A percentile compares a stretch with the other conserved stretches of the same genome.
Evolutionary conservation across 1,139 yeast genomes (phyloP).

Genomic region (Blastobotrys illinoisensis): DNA sequence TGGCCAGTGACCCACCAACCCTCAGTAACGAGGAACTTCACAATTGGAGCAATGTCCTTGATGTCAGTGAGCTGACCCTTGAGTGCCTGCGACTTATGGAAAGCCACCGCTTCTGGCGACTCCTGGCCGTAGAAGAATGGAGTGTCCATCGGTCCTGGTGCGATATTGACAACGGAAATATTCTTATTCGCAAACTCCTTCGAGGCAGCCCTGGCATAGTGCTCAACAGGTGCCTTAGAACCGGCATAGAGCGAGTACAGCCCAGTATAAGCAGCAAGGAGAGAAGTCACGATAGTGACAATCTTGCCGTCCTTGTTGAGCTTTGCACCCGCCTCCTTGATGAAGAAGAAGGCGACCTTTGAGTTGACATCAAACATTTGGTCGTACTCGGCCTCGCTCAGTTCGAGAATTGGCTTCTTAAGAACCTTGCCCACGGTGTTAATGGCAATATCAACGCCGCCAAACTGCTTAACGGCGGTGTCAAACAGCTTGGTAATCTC

Average conservation of each 20-base stretch:
- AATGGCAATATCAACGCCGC: slow-evolving; percentile 55
- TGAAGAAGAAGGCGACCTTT: slow-evolving; percentile 56
- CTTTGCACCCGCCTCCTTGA: slow-evolving; percentile 50
- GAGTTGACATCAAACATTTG: slow-evolving; percentile 49
- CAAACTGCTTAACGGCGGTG: slow-evolving; percentile 41
- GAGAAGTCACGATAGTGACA: slow-evolving; percentile 54
- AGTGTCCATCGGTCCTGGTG: slow-evolving; percentile 72
- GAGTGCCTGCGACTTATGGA: slow-evolving; percentile 44
- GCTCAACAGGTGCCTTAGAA: slow-evolving; percentile 57
- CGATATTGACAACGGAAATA: slow-evolving; percentile 53
- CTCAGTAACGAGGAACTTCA: slow-evolving; percentile 55
- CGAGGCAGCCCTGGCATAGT: slow-evolving; percentile 51
- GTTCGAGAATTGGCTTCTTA: slow-evolving; percentile 51
- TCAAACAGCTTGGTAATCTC: slow-evolving; percentile 44
- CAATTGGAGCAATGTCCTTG: slow-evolving; percentile 58
- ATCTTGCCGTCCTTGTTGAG: slow-evolving; percentile 51
- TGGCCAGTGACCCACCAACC: slow-evolving; percentile 71
- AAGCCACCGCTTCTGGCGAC: slow-evolving; percentile 46
- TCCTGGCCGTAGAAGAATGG: slow-evolving; percentile 64
- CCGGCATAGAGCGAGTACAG: slow-evolving; percentile 56
- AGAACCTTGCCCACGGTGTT: slow-evolving; percentile 63
- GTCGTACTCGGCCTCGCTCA: slow-evolving; percentile 50
- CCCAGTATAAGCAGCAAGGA: slow-evolving; percentile 61
- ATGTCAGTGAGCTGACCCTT: slow-evolving; percentile 51
- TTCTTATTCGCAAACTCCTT: slow-evolving; percentile 48